These are phyloP conservation scores for Lachancea cidri DNA, from an alignment of 805 yeast genomes.

Conservation along the genomic window DNA sequence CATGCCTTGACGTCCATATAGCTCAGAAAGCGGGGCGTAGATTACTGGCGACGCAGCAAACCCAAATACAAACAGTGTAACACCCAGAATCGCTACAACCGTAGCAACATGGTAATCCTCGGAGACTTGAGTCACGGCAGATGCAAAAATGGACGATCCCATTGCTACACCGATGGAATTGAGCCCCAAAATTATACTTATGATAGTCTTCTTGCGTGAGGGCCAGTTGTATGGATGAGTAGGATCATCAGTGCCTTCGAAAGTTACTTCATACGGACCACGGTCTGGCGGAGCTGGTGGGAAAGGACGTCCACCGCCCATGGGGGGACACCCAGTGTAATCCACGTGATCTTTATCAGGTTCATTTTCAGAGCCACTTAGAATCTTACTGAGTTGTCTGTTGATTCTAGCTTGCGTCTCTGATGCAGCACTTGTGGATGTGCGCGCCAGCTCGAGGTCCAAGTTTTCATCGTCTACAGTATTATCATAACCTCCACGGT, in stretches of 20 bases:
- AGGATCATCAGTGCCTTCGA: constrained; percentile 77
- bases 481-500: not conserved
- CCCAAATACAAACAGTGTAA: constrained; percentile 83
- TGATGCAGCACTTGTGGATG: constrained; percentile 15
- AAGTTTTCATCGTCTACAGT: not conserved
- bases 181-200: constrained; percentile 44
- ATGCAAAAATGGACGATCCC: constrained; percentile 81
- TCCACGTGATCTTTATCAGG: constrained; percentile 25
- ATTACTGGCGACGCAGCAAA: constrained; percentile 89
- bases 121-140: constrained; percentile 47
- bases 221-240: constrained; percentile 78
- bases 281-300: constrained; percentile 58
- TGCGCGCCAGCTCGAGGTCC: constrained; percentile 8
- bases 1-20: constrained; percentile 65
- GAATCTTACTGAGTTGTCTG: constrained; percentile 37
- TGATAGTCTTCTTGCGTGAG: constrained; percentile 37
- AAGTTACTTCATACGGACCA: constrained; percentile 59
- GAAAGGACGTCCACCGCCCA: constrained; percentile 64
- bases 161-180: constrained; percentile 53
- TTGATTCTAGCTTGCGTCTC: constrained; percentile 26
- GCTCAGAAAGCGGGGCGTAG: constrained; percentile 87
- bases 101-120: constrained; percentile 52
- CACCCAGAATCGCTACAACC: constrained; percentile 69
- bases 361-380: constrained; percentile 37
- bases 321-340: constrained; percentile 42